Evolutionary conservation across 371 early-diverging fungal genomes (phyloP), one percentile per base, ranked within the genome.

Genomic region (Haplosporangium sp.): DNA sequence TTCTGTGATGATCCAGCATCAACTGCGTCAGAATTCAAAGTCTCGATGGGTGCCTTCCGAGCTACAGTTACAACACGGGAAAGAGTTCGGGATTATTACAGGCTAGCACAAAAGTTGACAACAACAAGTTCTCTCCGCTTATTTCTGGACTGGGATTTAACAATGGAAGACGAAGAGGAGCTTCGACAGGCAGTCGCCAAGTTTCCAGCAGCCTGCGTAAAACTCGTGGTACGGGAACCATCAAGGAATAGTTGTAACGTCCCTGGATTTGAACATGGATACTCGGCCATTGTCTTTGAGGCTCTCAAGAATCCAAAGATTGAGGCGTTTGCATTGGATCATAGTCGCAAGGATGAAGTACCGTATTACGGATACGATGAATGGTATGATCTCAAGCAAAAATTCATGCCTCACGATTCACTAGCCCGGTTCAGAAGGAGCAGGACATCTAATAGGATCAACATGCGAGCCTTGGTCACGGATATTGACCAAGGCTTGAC

Each of bases 121-220:
- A 67, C 61, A 9, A 53, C 65, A 0, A 65, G 67, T 5, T 62
- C 63, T 20, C n/a, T 77, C 19, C 60, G 69, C 9, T 40, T 77
- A 11, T 61, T 68, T 10, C 35, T 77, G 53, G 72, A 77, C 44
- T 77, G 77, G 77, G 69, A 77, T 3, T 47, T 77, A 11, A 65
- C 72, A 13, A 53, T 13, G 2, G 69, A 64, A 53, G 77, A 77
- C 13, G 66, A 69, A 53, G 53, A 59, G 37, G 61, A 65, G 17
- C 62, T 77, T 37, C 61, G 61, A 2, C 57, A 68, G 27, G 77
- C 77, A 15, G 44, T 72, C 2, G 35, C 65, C 20, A 64, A 60
- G 19, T 53, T 77, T 45, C 39, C 64, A 3, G 69, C 73, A 1
- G 68, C 72, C 4, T 68, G 48, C 19, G 63, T 77, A 52, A 52